phyloP scores from a whole-genome alignment of 2,329 filamentous ascomycete genomes.

The Plectosphaerella sp. region DNA sequence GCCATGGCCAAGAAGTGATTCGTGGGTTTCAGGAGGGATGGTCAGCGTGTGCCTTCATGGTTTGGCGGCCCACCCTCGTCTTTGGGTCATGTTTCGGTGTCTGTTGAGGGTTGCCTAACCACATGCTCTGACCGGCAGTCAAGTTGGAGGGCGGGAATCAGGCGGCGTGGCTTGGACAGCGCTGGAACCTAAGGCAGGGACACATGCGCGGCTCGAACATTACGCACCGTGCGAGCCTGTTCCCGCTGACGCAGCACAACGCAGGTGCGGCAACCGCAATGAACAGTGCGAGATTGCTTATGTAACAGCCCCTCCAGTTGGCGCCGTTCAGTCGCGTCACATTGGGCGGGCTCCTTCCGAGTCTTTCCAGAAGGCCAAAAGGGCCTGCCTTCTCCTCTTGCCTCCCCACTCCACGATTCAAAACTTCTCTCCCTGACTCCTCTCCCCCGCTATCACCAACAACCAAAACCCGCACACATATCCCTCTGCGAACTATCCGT shows the following conservation, averaged over 20 bases:
- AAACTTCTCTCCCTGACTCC: slow-evolving; percentile 2
- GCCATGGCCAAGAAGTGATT: neutral
- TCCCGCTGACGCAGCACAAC: too few species aligned
- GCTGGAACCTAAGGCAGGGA: too few species aligned
- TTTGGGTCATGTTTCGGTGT: neutral
- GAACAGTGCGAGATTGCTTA: neutral
- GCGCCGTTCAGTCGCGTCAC: neutral
- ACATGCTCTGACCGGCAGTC: too few species aligned
- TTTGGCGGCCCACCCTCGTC: neutral
- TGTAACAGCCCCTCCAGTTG: neutral
- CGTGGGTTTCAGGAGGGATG: neutral
- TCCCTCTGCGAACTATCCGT: neutral
- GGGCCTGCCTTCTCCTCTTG: slow-evolving; percentile 1
- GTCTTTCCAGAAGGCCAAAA: neutral
- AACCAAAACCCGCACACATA: neutral
- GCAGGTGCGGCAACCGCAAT: too few species aligned
- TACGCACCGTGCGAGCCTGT: too few species aligned
- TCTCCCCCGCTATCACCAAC: neutral
- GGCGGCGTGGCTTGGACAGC: too few species aligned
- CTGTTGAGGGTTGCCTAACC: too few species aligned
- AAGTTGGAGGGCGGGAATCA: too few species aligned
- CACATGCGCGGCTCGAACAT: too few species aligned
- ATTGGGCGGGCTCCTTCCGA: neutral
- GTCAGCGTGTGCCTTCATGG: neutral
- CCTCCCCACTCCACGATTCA: slow-evolving; percentile 2